Conservation (phyloP, 1,139 yeast species). For the Sugiyamaella japonica region DNA sequence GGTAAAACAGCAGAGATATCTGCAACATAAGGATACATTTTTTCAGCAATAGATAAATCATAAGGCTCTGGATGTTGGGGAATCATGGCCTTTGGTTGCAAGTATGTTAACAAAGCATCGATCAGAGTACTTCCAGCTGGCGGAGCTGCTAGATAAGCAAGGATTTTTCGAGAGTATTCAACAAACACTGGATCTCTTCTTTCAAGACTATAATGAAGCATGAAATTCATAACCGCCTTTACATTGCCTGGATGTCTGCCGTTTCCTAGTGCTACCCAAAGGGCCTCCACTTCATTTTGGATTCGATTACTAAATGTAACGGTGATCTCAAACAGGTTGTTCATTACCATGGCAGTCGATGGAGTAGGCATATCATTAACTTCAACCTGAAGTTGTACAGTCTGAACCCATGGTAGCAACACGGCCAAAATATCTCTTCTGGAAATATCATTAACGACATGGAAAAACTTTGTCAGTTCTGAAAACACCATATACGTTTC, state of each 20-base stretch:
- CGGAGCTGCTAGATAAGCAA: slow-evolving; percentile 66
- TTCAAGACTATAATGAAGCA: slow-evolving; percentile 66
- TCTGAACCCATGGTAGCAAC: slow-evolving; percentile 86
- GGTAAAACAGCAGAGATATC: slow-evolving; percentile 61
- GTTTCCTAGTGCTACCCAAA: slow-evolving; percentile 90
- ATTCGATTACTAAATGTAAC: slow-evolving; percentile 70
- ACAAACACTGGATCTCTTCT: slow-evolving; percentile 74
- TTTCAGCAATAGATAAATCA: slow-evolving; percentile 36
- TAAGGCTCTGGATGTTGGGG: slow-evolving; percentile 55
- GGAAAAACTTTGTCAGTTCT: slow-evolving; percentile 69
- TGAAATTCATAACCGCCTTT: slow-evolving; percentile 67
- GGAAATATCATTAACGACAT: slow-evolving; percentile 56
- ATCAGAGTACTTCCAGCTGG: slow-evolving; percentile 58
- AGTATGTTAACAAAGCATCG: slow-evolving; percentile 63
- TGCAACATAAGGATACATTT: slow-evolving; percentile 68
- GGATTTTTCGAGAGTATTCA: slow-evolving; percentile 74
- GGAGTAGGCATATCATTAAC: slow-evolving; percentile 51
- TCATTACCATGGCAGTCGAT: slow-evolving; percentile 63
- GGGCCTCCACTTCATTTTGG: slow-evolving; percentile 85
- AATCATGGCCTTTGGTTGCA: slow-evolving; percentile 85
- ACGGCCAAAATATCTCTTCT: slow-evolving; percentile 79
- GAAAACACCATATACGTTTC: slow-evolving; percentile 64
- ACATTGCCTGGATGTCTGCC: slow-evolving; percentile 67
- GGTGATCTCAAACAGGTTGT: slow-evolving; percentile 81
- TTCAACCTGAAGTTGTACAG: slow-evolving; percentile 60